These are phyloP conservation scores for Papiliotrema flavescens DNA, from an alignment of 1,284 basidiomycete species.

Conservation along the genomic window DNA sequence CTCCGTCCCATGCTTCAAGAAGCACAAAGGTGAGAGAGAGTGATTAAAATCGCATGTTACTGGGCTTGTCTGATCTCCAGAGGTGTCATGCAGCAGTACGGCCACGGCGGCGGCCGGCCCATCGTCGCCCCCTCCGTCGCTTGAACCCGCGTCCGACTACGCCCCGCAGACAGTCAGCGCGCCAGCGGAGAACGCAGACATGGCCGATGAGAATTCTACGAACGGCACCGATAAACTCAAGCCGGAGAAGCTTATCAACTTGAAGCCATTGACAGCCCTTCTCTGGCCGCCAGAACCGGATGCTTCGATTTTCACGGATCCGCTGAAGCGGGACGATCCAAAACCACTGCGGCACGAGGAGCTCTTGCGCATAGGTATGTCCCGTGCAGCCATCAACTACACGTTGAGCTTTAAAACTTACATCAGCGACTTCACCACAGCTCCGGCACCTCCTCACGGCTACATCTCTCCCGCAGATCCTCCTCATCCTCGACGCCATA, in stretches of 20 bases:
- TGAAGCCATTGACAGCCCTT: conserved; percentile 31
- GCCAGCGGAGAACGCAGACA: neutral
- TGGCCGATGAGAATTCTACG: neutral
- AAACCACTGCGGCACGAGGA: conserved; percentile 43
- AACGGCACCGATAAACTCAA: neutral
- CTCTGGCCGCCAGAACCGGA: conserved; percentile 47
- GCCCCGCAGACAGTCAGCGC: neutral
- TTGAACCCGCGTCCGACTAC: neutral
- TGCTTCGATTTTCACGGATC: conserved; percentile 38
- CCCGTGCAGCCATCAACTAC: neutral
- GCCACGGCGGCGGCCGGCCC: neutral
- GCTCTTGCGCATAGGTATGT: conserved; percentile 44
- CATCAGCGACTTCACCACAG: conserved; percentile 32
- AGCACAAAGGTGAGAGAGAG: conserved; percentile 37
- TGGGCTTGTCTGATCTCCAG: neutral
- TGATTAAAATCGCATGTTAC: neutral
- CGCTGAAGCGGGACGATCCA: conserved; percentile 42
- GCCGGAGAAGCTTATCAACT: neutral
- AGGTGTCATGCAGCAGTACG: neutral
- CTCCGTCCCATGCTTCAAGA: conserved; percentile 47
- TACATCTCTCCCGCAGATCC: conserved; percentile 28
- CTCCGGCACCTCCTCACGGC: conserved; percentile 34
- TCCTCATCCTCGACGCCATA: conserved; percentile 34
- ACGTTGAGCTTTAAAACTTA: neutral
- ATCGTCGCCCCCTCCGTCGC: conserved; percentile 4